Conservation (phyloP, 2,329 filamentous ascomycete genomes). For the Lachnellula arida region DNA sequence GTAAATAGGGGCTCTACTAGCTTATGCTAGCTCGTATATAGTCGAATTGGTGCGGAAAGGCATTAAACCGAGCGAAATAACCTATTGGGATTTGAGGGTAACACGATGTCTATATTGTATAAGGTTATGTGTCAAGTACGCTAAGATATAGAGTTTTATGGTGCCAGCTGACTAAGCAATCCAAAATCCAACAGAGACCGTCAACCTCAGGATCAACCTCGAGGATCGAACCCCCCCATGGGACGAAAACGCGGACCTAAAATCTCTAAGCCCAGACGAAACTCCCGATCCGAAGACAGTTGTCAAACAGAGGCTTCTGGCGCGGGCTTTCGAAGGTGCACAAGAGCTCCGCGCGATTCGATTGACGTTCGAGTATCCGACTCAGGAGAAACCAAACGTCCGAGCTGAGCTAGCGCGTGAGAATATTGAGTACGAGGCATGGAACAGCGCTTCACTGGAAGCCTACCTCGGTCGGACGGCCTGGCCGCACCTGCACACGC, state of each 20-base stretch:
- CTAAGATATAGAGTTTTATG: too few species aligned
- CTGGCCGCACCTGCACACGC: background rate
- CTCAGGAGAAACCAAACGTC: too few species aligned
- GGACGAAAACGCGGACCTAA: background rate
- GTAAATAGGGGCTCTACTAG: too few species aligned
- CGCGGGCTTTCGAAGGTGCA: background rate
- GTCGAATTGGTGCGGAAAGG: too few species aligned
- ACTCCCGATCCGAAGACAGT: background rate
- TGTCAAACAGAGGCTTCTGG: background rate
- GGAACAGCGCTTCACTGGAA: background rate
- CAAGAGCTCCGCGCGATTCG: background rate
- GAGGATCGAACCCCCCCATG: background rate
- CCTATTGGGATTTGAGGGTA: too few species aligned
- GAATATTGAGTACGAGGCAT: background rate
- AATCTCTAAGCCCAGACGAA: background rate
- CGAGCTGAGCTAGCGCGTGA: too few species aligned
- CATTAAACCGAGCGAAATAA: too few species aligned
- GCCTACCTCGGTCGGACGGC: background rate
- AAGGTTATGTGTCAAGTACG: too few species aligned
- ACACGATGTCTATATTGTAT: too few species aligned
- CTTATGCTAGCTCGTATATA: too few species aligned
- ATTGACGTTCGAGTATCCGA: background rate
- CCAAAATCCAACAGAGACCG: background rate
- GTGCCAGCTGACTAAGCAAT: too few species aligned
- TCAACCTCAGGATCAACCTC: background rate